These are phyloP conservation scores for Aspergillus piperis DNA, from an alignment of 2,329 filamentous ascomycete species.

Conservation along the genomic window DNA sequence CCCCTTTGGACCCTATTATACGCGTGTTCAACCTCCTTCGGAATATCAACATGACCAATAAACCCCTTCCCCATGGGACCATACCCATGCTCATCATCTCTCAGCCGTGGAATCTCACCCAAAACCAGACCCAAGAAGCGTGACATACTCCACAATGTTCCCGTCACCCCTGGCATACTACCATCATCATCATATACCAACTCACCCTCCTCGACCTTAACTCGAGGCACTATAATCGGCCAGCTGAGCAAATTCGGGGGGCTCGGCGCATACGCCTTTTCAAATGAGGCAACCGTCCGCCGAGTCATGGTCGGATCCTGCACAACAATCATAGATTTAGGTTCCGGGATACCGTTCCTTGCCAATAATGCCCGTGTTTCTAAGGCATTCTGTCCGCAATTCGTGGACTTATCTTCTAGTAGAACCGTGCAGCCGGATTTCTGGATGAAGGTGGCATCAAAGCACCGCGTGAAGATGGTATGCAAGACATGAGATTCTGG, in stretches of 20 bases:
- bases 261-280: conserved; percentile 36
- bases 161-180: conserved; percentile 11
- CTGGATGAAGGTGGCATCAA: conserved; percentile 26
- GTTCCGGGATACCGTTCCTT: conserved; percentile 22
- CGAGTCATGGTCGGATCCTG: conserved; percentile 52
- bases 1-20: conserved; percentile 25
- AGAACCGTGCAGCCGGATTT: conserved; percentile 35
- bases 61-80: conserved; percentile 48
- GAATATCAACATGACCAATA: conserved; percentile 49
- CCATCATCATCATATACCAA: conserved; percentile 12
- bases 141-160: conserved; percentile 38
- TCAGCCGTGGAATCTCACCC: conserved; percentile 48
- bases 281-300: conserved; percentile 46
- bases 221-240: conserved; percentile 23
- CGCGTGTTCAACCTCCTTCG: conserved; percentile 37
- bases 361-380: conserved; percentile 41
- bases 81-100: conserved; percentile 48
- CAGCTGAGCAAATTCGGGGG: conserved; percentile 28
- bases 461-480: conserved; percentile 32
- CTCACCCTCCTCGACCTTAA: conserved; percentile 7
- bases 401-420: conserved; percentile 49
- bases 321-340: conserved; percentile 37
- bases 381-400: conserved; percentile 49
- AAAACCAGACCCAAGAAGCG: conserved; percentile 47
- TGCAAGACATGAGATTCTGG: conserved; percentile 46